Evolutionary conservation across 2,329 filamentous ascomycete species (phyloP).

Genomic region (Spiromastix sp.): DNA sequence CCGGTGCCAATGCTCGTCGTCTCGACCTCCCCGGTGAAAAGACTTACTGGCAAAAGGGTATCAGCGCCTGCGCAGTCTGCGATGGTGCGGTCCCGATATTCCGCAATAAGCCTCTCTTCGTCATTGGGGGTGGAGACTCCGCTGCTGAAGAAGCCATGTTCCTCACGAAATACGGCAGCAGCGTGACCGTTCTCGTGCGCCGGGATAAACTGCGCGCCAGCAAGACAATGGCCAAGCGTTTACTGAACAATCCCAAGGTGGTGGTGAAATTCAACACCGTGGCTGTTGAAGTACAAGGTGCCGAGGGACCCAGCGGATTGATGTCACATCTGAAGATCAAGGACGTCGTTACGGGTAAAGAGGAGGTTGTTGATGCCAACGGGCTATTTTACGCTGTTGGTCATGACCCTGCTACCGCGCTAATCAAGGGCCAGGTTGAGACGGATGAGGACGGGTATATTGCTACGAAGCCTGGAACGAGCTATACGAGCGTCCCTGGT

Average conservation of each 20-base stretch:
- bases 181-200: constrained; percentile 88
- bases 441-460: constrained; percentile 89
- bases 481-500: constrained; percentile 76
- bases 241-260: constrained; percentile 77
- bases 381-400: constrained; percentile 96
- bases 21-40: constrained; percentile 80
- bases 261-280: constrained; percentile 79
- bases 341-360: constrained; percentile 62
- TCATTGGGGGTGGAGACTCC: constrained; percentile 93
- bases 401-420: constrained; percentile 82
- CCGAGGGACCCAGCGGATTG: constrained; percentile 60
- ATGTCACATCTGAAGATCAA: constrained; percentile 84
- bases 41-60: constrained; percentile 93
- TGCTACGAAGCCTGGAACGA: constrained; percentile 77
- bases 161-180: constrained; percentile 91
- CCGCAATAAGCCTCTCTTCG: constrained; percentile 87
- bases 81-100: constrained; percentile 96
- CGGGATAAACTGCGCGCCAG: constrained; percentile 77
- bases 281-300: constrained; percentile 74
- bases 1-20: constrained; percentile 81
- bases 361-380: constrained; percentile 79
- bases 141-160: constrained; percentile 97
- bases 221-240: constrained; percentile 81
- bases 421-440: constrained; percentile 84
- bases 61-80: constrained; percentile 93